A percentile compares a stretch with the other conserved stretches of the same genome.
Conservation (phyloP, 2,329 filamentous ascomycete genomes). For the Hymenoscyphus scutula region DNA sequence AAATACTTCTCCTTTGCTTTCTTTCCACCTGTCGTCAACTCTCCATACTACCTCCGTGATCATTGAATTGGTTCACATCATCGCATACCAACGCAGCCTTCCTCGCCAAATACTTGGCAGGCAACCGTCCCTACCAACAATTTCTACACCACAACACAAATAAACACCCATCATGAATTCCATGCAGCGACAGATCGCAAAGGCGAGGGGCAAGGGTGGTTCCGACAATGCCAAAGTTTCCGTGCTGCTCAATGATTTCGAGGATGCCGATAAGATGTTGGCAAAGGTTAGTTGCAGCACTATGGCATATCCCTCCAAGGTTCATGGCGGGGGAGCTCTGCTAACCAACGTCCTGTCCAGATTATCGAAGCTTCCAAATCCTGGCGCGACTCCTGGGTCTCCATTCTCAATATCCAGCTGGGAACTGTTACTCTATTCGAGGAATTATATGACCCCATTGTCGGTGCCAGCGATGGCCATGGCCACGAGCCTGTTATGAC, state of each 20-base stretch:
- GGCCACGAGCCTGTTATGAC: slow-evolving; percentile 58
- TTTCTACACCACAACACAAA: slow-evolving; percentile 12
- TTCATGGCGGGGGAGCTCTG: neutral
- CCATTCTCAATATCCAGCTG: slow-evolving; percentile 67
- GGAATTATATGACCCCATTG: slow-evolving; percentile 72
- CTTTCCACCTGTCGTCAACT: slow-evolving; percentile 1
- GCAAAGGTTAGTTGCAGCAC: slow-evolving; percentile 55
- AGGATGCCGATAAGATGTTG: slow-evolving; percentile 73
- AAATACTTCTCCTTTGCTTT: neutral
- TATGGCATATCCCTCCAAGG: neutral
- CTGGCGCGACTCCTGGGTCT: slow-evolving; percentile 77
- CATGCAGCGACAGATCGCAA: slow-evolving; percentile 72
- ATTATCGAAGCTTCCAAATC: slow-evolving; percentile 72
- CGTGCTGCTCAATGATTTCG: slow-evolving; percentile 73
- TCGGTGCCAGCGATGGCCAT: slow-evolving; percentile 59
- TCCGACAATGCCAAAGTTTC: slow-evolving; percentile 76
- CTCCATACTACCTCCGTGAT: neutral
- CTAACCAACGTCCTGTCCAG: slow-evolving; percentile 42
- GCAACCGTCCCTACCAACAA: slow-evolving; percentile 13
- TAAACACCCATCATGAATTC: slow-evolving; percentile 56
- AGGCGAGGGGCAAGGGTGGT: slow-evolving; percentile 63
- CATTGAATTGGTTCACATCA: neutral
- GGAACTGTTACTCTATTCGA: slow-evolving; percentile 67
- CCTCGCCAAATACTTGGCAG: slow-evolving; percentile 11
- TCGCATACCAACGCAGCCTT: neutral